Evolutionary conservation across 352 stramenopile genomes (phyloP).

Genomic region (Phytophthora foliorum): DNA sequence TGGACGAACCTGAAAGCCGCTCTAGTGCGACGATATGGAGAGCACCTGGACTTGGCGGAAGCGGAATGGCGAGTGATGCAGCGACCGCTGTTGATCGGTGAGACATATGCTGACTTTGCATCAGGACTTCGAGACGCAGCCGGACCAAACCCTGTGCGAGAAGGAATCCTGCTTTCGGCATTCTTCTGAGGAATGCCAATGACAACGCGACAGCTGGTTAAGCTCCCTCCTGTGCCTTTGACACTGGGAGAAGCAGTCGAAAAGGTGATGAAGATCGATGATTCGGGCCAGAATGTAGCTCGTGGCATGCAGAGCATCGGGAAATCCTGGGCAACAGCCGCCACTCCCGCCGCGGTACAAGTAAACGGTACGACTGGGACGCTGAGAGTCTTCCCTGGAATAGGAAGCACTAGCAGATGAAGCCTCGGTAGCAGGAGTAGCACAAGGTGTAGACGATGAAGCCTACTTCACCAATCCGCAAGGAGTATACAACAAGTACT

Average conservation of each 20-base stretch:
- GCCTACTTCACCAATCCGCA: too few species aligned
- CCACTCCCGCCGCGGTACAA: background rate
- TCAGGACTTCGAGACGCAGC: background rate
- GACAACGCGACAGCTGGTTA: background rate
- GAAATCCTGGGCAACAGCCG: background rate
- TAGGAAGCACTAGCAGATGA: too few species aligned
- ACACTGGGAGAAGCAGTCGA: background rate
- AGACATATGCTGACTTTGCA: conserved; percentile 2
- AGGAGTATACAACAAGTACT: too few species aligned
- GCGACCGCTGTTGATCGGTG: background rate
- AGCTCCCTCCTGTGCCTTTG: background rate
- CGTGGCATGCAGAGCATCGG: background rate
- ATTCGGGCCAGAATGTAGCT: background rate
- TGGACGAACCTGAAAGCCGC: background rate
- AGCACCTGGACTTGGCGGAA: background rate
- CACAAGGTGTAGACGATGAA: too few species aligned
- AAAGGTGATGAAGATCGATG: background rate
- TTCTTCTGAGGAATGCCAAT: background rate
- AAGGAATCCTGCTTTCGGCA: background rate
- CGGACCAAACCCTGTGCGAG: background rate
- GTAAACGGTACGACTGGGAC: conserved; percentile 1
- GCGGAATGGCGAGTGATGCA: background rate
- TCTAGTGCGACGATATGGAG: background rate
- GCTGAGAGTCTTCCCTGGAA: conserved; percentile 10
- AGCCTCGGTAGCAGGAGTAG: too few species aligned